phyloP scores from a whole-genome alignment of 352 stramenopile species.

The Globisporangium emineosum region DNA sequence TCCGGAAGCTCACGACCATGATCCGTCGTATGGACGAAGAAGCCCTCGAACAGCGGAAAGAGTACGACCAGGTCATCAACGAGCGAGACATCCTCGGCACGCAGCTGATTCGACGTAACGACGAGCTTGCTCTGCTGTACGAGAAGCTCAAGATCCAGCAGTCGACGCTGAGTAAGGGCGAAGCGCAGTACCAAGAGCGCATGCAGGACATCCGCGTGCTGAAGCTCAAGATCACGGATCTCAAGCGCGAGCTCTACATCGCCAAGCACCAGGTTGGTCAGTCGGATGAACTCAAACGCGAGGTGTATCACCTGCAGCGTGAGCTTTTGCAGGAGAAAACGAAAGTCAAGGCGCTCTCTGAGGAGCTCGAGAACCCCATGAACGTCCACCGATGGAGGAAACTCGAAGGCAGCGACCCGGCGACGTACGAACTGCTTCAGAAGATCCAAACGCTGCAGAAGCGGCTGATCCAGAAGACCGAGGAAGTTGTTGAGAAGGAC shows the following conservation, averaged over 20 bases:
- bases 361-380: slow-evolving; percentile 97
- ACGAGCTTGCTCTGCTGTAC: slow-evolving; percentile 96
- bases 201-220: slow-evolving; percentile 94
- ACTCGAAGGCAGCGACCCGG: slow-evolving; percentile 95
- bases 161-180: slow-evolving; percentile 90
- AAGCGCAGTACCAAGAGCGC: slow-evolving; percentile 91
- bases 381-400: slow-evolving; percentile 98
- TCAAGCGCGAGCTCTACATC: slow-evolving; percentile 91
- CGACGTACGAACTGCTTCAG: slow-evolving; percentile 94
- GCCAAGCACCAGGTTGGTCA: slow-evolving; percentile 86
- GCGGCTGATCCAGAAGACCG: slow-evolving; percentile 93
- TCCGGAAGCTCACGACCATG: slow-evolving; percentile 91
- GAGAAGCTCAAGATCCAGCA: slow-evolving; percentile 98
- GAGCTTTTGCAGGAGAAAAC: slow-evolving; percentile 94
- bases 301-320: slow-evolving; percentile 88
- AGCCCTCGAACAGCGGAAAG: slow-evolving; percentile 91
- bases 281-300: slow-evolving; percentile 85
- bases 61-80: slow-evolving; percentile 96
- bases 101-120: slow-evolving; percentile 95
- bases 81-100: slow-evolving; percentile 96
- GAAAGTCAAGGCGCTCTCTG: slow-evolving; percentile 94
- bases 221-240: slow-evolving; percentile 94
- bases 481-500: slow-evolving; percentile 95
- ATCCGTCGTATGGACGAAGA: slow-evolving; percentile 94
- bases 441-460: slow-evolving; percentile 96